Evolutionary conservation across 768 basidiomycete species (phyloP), one percentile per base, ranked within the genome.

Genomic region (Imleria badia): DNA sequence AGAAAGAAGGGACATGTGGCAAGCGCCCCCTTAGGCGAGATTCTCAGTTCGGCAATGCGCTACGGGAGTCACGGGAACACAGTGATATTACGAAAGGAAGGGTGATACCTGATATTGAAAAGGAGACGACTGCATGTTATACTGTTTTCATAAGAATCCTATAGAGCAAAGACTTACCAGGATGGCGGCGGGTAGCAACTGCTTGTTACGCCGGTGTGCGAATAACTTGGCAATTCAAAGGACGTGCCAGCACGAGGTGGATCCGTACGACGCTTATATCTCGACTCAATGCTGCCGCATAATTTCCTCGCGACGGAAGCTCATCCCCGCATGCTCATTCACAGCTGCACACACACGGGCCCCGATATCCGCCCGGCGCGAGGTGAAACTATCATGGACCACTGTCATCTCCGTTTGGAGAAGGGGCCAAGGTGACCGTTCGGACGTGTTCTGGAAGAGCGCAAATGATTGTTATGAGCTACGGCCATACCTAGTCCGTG

Each of bases 381-480:
- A n/a, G n/a, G n/a, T 11, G 38, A 45, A 17, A 14, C 11, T 14
- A 2, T 23, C 51, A 52, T n/a, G 14, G 26, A 40, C 40, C 19
- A 7, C 30, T n/a, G 17, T 59, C 50, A 59, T 59, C 42, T 59
- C 58, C 58, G 58, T 20, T 29, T 31, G 12, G 17, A 43, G 19
- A 30, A 39, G 13, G 29, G 33, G 15, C 17, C 20, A 20, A 33
- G 34, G 23, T 33, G 44, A 14, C 31, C 31, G 30, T 60, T 38
- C 29, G 44, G 30, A 31, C 5, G 10, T 22, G 36, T 34, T 38
- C 20, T 30, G 3, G 39, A 31, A 42, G 26, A 15, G 29, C 9
- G 8, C 6, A 13, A 26, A 26, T 6, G 26, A 26, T 3, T 26
- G 6, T 26, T 23, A 23, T 13, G 29, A 17, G 19, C 6, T 6